A percentile compares a stretch with the other conserved stretches of the same genome.
Conservation (phyloP, 768 basidiomycete species). For the Hemileccinum rubropunctum region DNA sequence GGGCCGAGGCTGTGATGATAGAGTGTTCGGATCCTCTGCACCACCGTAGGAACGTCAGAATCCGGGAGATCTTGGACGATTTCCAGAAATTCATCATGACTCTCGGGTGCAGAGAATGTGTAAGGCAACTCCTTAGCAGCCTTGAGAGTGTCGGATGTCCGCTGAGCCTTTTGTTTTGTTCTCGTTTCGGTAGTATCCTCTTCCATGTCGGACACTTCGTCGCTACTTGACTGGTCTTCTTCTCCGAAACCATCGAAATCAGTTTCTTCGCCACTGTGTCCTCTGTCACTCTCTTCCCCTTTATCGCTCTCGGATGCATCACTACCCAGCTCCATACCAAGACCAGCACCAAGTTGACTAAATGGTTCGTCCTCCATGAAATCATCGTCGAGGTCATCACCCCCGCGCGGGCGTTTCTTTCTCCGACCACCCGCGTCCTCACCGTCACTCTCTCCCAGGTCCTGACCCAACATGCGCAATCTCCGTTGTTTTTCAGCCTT, state of each 20-base stretch:
- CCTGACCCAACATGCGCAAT: slow-evolving; percentile 83
- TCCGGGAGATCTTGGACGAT: slow-evolving; percentile 72
- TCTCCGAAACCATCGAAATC: slow-evolving; percentile 33
- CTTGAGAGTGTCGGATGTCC: slow-evolving; percentile 30
- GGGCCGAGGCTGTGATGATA: slow-evolving; percentile 91
- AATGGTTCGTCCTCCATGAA: slow-evolving; percentile 46
- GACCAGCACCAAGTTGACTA: slow-evolving; percentile 32
- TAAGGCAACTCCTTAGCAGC: slow-evolving; percentile 74
- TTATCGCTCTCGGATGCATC: slow-evolving; percentile 34
- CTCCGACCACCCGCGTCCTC: slow-evolving; percentile 40
- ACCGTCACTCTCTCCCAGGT: slow-evolving; percentile 64
- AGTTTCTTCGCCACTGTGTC: slow-evolving; percentile 26
- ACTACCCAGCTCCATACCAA: slow-evolving; percentile 41
- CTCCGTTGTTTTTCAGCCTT: slow-evolving; percentile 78
- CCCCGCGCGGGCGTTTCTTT: slow-evolving; percentile 59
- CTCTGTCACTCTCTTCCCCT: slow-evolving; percentile 31
- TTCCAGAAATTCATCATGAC: slow-evolving; percentile 87
- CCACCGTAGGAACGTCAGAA: slow-evolving; percentile 69
- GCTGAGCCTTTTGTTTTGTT: slow-evolving; percentile 31
- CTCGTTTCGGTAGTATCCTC: slow-evolving; percentile 43
- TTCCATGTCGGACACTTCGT: slow-evolving; percentile 34
- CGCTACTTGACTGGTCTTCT: slow-evolving; percentile 36
- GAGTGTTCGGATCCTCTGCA: slow-evolving; percentile 87
- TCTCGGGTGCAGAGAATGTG: slow-evolving; percentile 86
- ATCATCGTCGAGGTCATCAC: slow-evolving; percentile 92